These are phyloP conservation scores for Plenodomus biglobosus DNA, from an alignment of 2,329 filamentous ascomycete genomes.

Conservation along the genomic window DNA sequence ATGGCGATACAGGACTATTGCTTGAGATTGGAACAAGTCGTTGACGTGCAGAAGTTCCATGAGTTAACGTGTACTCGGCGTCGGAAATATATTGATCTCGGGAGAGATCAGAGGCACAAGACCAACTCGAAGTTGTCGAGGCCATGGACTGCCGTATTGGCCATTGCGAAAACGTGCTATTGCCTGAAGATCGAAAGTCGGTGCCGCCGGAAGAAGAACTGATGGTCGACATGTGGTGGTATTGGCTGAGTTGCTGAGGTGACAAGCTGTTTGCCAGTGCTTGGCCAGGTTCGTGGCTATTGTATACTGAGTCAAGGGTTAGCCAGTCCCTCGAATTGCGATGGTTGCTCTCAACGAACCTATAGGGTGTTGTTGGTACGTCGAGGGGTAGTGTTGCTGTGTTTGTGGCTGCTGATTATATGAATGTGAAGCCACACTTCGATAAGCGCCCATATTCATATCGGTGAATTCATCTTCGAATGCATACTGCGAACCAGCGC, in stretches of 20 bases:
- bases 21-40: constrained; percentile 3
- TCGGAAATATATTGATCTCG: constrained; percentile 15
- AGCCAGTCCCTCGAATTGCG: background rate
- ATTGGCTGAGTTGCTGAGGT: constrained; percentile 10
- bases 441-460: constrained; percentile 5
- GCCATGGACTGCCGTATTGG: constrained; percentile 22
- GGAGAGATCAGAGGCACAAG: constrained; percentile 17
- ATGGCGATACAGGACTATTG: constrained; percentile 3
- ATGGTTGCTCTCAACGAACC: background rate
- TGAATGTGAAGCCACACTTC: constrained; percentile 4
- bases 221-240: constrained; percentile 20
- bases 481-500: constrained; percentile 16
- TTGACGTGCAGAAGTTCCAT: constrained; percentile 1
- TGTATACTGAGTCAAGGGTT: constrained; percentile 11
- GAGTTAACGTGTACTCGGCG: constrained; percentile 9
- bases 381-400: constrained; percentile 2
- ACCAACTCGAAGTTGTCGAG: constrained; percentile 27
- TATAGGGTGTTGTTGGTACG: constrained; percentile 1
- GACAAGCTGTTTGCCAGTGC: background rate
- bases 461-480: constrained; percentile 4
- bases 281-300: constrained; percentile 10
- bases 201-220: constrained; percentile 23
- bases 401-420: constrained; percentile 8
- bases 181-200: constrained; percentile 17
- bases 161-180: constrained; percentile 22